Percentiles rank a stretch among this genome's conserved stretches.
These are phyloP conservation scores for Fusarium devonianum DNA, from an alignment of 2,329 filamentous ascomycete genomes.

Conservation along the genomic window DNA sequence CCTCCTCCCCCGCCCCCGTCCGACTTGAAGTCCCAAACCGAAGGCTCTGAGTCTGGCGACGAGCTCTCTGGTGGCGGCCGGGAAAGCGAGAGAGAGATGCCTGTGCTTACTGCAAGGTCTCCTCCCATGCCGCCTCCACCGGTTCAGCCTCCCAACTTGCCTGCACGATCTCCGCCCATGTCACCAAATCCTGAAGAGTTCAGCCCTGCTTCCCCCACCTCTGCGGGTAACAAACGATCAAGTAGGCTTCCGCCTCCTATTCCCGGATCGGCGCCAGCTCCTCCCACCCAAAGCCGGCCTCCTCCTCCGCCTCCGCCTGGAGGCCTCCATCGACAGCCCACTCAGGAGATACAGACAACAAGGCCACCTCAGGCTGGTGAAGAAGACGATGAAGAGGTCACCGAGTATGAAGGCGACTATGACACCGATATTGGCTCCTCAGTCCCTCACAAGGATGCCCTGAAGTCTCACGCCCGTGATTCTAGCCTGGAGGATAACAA, in stretches of 20 bases:
- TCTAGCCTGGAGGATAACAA: constrained; percentile 77
- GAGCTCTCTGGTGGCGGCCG: constrained; percentile 70
- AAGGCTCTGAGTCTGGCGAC: constrained; percentile 88
- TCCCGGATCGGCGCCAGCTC: constrained; percentile 59
- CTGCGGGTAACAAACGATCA: constrained; percentile 57
- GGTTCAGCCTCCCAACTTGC: constrained; percentile 40
- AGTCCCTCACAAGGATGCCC: constrained; percentile 89
- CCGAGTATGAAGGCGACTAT: constrained; percentile 97
- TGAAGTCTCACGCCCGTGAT: constrained; percentile 82
- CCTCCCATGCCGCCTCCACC: constrained; percentile 55
- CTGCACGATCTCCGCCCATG: constrained; percentile 45
- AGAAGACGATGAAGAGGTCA: constrained; percentile 78
- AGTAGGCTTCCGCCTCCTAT: constrained; percentile 68
- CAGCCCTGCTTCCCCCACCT: constrained; percentile 53
- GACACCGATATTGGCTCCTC: constrained; percentile 97
- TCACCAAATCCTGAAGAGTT: constrained; percentile 47
- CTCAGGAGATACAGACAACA: constrained; percentile 58
- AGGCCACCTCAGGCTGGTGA: constrained; percentile 59
- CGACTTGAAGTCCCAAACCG: constrained; percentile 68
- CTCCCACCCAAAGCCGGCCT: constrained; percentile 63
- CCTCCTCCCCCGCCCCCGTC: constrained; percentile 61
- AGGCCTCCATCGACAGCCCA: constrained; percentile 64
- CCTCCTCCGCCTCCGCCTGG: constrained; percentile 72
- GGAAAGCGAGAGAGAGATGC: constrained; percentile 48
- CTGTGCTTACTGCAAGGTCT: constrained; percentile 38